Evolutionary conservation across 306 rosid species (phyloP), one percentile per base, ranked within the genome.

Genomic region (Phaseolus lunatus): DNA sequence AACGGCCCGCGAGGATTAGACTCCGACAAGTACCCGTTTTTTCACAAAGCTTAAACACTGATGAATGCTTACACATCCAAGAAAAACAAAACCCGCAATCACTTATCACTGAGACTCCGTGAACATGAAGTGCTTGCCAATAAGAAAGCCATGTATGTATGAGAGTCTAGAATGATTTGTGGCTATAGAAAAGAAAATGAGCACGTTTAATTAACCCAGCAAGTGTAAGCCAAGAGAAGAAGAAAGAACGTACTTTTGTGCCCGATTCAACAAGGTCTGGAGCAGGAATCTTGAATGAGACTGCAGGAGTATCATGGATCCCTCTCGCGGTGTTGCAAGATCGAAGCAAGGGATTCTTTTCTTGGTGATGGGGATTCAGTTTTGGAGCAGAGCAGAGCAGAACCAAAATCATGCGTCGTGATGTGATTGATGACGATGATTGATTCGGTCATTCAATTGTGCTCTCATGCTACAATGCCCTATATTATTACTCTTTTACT

Each of bases 281-380:
- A 88, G 97, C 74, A 95, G 84, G 82, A 95, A 95, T 84, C 96
- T 88, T 3, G 99, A 95, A 66, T 95, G 97, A 52, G 99, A 89
- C 85, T 90, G 99, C 82, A 95, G 75, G 18, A 95, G 92, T 59
- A 95, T 88, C 99, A 92, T 95, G 57, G 86, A 78, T 85, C 79
- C 45, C 74, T 20, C 7, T 16, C 16, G 15, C 65, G 53, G 19
- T 1, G 41, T 11, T 20, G 70, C 72, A 35, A 41, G 72, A 63
- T 33, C 47, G 9, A 61, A 7, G 43, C 67, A 23, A 29, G 67
- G 67, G 67, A 63, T 63, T 63, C 47, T 24, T 63, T 63, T 63
- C 69, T 63, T 63, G 48, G 2, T 8, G 47, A 63, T 63, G n/a
- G 14, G 47, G 47, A 63, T 63, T 63, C 24, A 31, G 3, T 59